phyloP scores from a whole-genome alignment of 2,329 filamentous ascomycete genomes.

The Aspergillus thermomutatus region DNA sequence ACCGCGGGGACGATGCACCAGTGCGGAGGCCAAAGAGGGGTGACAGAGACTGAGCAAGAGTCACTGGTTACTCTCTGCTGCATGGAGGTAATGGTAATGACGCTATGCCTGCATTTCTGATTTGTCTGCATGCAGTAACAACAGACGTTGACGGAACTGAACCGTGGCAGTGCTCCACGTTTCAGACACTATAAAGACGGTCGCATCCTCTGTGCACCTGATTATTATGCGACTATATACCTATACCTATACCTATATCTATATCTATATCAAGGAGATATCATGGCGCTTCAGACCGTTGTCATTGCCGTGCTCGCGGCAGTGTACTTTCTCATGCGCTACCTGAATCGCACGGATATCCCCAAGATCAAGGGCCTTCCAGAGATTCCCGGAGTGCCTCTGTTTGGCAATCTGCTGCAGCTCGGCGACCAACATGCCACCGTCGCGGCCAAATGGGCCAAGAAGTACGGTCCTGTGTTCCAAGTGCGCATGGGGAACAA shows the following conservation, averaged over 20 bases:
- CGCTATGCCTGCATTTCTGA: too few relatives aligned
- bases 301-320: slow-evolving; percentile 34
- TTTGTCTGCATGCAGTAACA: too few relatives aligned
- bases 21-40: too few relatives aligned
- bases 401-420: slow-evolving; percentile 63
- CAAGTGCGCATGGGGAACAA: slow-evolving; percentile 67
- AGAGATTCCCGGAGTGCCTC: slow-evolving; percentile 58
- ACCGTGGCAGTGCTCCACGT: too few relatives aligned
- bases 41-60: too few relatives aligned
- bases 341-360: slow-evolving; percentile 51
- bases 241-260: not conserved
- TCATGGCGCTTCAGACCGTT: slow-evolving; percentile 31
- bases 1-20: too few relatives aligned
- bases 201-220: not conserved
- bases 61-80: too few relatives aligned
- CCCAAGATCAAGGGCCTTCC: slow-evolving; percentile 61
- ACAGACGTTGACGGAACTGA: too few relatives aligned
- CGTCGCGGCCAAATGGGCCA: slow-evolving; percentile 54
- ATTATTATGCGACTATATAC: too few relatives aligned
- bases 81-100: too few relatives aligned
- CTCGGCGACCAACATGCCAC: slow-evolving; percentile 58
- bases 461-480: slow-evolving; percentile 62
- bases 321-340: slow-evolving; percentile 40
- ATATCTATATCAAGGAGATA: too few relatives aligned
- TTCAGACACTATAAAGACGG: not conserved